Conservation (phyloP, 108 stramenopile species). For the Cyclotella sp. region DNA sequence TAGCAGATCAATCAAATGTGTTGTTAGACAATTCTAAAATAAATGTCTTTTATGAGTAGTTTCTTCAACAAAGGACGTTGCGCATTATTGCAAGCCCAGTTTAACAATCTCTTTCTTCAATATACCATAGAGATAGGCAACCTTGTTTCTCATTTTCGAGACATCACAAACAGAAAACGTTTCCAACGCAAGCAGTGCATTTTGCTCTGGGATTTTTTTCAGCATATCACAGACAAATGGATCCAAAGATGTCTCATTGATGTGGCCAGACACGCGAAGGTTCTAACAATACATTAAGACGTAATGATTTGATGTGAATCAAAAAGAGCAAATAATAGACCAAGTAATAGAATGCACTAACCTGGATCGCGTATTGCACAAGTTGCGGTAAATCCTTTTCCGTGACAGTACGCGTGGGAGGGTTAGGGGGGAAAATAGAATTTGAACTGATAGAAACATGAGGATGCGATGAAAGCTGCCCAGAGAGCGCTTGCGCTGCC, state of each 20-base stretch:
- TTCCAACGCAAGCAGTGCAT: constrained; percentile 67
- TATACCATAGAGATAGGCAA: constrained; percentile 76
- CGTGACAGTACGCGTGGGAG: constrained; percentile 36
- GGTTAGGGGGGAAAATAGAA: constrained; percentile 32
- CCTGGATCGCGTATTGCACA: constrained; percentile 75
- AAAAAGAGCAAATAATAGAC: neutral
- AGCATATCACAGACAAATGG: constrained; percentile 75
- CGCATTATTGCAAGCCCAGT: constrained; percentile 43
- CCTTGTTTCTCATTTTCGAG: constrained; percentile 72
- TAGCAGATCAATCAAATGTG: neutral
- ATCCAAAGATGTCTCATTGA: constrained; percentile 63
- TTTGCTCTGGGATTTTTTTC: constrained; percentile 69
- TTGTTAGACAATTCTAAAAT: neutral
- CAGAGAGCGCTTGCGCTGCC: constrained; percentile 72
- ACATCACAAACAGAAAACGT: constrained; percentile 74
- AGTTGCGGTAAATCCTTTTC: constrained; percentile 63
- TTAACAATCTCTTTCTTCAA: constrained; percentile 76
- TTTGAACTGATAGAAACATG: constrained; percentile 20
- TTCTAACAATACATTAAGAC: constrained; percentile 33
- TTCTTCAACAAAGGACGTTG: neutral
- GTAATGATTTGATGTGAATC: neutral
- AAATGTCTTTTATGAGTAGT: neutral
- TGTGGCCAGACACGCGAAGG: constrained; percentile 73
- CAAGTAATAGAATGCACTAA: constrained; percentile 34
- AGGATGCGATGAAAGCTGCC: constrained; percentile 20